phyloP scores from a whole-genome alignment of 73 alveolate species.

The Paramecium pentaurelia region DNA sequence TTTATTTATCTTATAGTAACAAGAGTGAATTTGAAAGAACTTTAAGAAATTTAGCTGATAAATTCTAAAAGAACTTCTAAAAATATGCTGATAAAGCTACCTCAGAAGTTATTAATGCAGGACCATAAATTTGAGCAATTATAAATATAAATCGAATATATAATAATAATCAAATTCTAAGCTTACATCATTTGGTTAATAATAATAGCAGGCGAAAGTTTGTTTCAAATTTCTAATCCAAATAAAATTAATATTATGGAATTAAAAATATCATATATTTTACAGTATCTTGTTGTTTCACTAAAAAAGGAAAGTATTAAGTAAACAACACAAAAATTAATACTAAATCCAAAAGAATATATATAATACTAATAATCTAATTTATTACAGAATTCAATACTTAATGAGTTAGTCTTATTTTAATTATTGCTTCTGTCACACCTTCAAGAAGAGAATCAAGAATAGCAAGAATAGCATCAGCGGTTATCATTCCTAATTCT shows the following conservation, averaged over 20 bases:
- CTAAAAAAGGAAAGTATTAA: neutral
- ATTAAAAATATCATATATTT: neutral
- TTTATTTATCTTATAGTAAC: neutral
- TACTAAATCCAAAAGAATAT: neutral
- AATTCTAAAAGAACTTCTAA: conserved; percentile 53
- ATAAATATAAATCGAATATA: neutral
- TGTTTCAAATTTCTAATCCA: conserved; percentile 7
- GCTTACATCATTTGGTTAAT: neutral
- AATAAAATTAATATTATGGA: neutral
- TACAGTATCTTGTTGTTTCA: neutral
- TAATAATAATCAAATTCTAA: neutral
- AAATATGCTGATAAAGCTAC: conserved; percentile 53
- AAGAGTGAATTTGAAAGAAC: conserved; percentile 34
- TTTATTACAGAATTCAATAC: neutral
- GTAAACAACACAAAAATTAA: neutral
- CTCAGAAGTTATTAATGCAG: conserved; percentile 49
- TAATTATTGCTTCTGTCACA: neutral
- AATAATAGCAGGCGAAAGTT: neutral
- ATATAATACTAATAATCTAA: neutral
- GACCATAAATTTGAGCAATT: conserved; percentile 46
- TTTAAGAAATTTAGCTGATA: conserved; percentile 37
- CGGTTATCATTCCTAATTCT: neutral
- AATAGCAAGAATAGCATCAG: neutral
- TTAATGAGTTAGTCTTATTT: neutral
- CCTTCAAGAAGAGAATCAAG: neutral